Evolutionary conservation across 495 filamentous ascomycete species (phyloP).

Genomic region (Mycothermus thermophilus): DNA sequence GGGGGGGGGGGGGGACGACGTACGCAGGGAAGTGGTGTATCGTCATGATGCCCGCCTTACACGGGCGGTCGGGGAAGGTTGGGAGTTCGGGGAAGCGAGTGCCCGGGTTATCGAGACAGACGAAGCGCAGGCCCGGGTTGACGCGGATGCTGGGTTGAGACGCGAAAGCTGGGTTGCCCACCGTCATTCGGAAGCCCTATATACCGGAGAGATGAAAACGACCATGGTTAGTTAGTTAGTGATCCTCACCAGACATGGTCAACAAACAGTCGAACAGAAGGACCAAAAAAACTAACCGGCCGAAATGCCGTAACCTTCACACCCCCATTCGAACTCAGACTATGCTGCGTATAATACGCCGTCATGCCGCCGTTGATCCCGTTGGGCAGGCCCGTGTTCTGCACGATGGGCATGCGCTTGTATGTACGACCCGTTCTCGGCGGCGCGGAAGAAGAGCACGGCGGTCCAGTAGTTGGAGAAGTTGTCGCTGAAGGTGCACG

Average conservation of each 20-base stretch:
- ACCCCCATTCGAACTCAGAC: conserved; percentile 29
- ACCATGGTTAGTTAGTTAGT: conserved; percentile 2
- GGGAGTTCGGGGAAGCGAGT: conserved; percentile 31
- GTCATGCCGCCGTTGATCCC: conserved; percentile 37
- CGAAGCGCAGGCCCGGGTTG: conserved; percentile 33
- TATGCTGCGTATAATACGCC: conserved; percentile 35
- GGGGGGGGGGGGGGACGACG: conserved; percentile 4
- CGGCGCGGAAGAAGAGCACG: conserved; percentile 36
- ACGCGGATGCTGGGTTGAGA: conserved; percentile 14
- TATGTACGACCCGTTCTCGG: conserved; percentile 39
- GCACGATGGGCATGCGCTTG: conserved; percentile 28
- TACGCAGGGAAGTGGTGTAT: conserved; percentile 42
- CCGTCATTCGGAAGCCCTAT: conserved; percentile 42
- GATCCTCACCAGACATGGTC: background rate
- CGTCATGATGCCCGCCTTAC: conserved; percentile 35
- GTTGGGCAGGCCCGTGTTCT: conserved; percentile 29
- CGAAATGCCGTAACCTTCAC: conserved; percentile 33
- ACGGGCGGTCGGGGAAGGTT: conserved; percentile 33
- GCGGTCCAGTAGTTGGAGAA: conserved; percentile 39
- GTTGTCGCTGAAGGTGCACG: conserved; percentile 31
- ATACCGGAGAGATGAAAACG: too few species aligned
- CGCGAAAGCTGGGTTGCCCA: conserved; percentile 30
- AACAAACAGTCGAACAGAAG: too few species aligned
- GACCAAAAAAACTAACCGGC: conserved; percentile 21
- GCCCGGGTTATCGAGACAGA: conserved; percentile 29